These are phyloP conservation scores for Pezicula radicicola DNA, from an alignment of 2,329 filamentous ascomycete genomes.

Conservation along the genomic window DNA sequence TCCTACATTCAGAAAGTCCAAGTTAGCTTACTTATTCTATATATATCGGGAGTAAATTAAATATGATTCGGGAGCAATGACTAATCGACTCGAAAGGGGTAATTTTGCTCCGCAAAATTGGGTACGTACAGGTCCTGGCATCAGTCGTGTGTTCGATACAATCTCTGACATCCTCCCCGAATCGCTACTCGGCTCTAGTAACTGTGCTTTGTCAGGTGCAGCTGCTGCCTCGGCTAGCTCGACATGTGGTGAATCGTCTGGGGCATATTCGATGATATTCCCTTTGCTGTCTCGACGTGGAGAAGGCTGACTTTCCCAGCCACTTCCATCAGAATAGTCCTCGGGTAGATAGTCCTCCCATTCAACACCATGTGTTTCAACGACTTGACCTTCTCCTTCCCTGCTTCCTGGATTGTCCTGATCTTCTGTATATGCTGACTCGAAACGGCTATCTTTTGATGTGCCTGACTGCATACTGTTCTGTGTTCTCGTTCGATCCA, in stretches of 20 bases:
- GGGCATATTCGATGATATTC: slow-evolving; percentile 8
- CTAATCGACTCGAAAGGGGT: too few relatives aligned
- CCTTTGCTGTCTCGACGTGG: slow-evolving; percentile 8
- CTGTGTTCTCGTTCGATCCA: slow-evolving; percentile 10
- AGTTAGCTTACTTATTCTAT: too few relatives aligned
- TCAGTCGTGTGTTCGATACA: slow-evolving; percentile 12
- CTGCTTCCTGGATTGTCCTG: background rate
- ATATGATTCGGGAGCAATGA: too few relatives aligned
- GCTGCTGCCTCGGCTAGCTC: background rate
- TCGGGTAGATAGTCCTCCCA: slow-evolving; percentile 15
- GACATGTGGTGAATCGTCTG: slow-evolving; percentile 2
- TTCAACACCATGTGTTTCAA: slow-evolving; percentile 2
- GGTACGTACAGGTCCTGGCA: slow-evolving; percentile 7
- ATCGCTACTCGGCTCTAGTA: background rate
- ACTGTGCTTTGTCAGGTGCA: background rate
- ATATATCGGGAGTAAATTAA: too few relatives aligned
- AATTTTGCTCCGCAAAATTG: too few relatives aligned
- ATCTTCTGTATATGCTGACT: slow-evolving; percentile 16
- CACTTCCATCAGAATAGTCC: slow-evolving; percentile 15
- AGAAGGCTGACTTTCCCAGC: slow-evolving; percentile 17
- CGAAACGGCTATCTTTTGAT: slow-evolving; percentile 23
- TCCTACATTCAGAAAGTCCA: background rate
- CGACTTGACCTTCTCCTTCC: slow-evolving; percentile 2
- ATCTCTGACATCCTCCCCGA: slow-evolving; percentile 8
- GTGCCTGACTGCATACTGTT: slow-evolving; percentile 13